Conservation (phyloP, 228 moss, liverwort and hornwort species). For the Sphagnum magellanicum region DNA sequence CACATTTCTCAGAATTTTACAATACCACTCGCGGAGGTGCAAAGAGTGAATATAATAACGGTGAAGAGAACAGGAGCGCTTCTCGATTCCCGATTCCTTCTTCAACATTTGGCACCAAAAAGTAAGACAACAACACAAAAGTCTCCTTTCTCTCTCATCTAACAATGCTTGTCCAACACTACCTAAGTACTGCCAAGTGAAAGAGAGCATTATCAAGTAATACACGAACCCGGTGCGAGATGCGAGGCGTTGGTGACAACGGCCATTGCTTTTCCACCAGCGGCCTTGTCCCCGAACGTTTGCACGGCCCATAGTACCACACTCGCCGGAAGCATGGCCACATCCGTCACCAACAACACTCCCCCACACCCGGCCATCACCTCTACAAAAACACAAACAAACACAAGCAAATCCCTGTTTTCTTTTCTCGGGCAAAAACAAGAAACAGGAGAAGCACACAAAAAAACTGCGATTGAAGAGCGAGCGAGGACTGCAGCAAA, state of each 20-base stretch:
- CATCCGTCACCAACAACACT: slow-evolving; percentile 69
- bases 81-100: too few relatives aligned
- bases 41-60: too few relatives aligned
- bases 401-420: too few relatives aligned
- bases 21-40: too few relatives aligned
- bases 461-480: too few relatives aligned
- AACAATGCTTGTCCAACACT: neutral
- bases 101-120: neutral
- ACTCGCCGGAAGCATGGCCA: slow-evolving; percentile 41
- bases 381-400: too few relatives aligned
- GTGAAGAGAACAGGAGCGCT: too few relatives aligned
- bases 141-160: neutral
- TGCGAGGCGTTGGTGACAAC: slow-evolving; percentile 45
- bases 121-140: neutral
- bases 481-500: too few relatives aligned
- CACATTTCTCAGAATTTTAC: too few relatives aligned
- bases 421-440: too few relatives aligned
- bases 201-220: neutral
- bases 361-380: slow-evolving; percentile 53
- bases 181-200: neutral
- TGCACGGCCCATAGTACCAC: slow-evolving; percentile 51
- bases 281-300: slow-evolving; percentile 40
- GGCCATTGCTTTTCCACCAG: slow-evolving; percentile 36
- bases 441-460: too few relatives aligned
- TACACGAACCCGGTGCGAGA: slow-evolving; percentile 25